phyloP scores from a whole-genome alignment of 2,329 filamentous ascomycete species.

The Ophiocordyceps unilateralis region DNA sequence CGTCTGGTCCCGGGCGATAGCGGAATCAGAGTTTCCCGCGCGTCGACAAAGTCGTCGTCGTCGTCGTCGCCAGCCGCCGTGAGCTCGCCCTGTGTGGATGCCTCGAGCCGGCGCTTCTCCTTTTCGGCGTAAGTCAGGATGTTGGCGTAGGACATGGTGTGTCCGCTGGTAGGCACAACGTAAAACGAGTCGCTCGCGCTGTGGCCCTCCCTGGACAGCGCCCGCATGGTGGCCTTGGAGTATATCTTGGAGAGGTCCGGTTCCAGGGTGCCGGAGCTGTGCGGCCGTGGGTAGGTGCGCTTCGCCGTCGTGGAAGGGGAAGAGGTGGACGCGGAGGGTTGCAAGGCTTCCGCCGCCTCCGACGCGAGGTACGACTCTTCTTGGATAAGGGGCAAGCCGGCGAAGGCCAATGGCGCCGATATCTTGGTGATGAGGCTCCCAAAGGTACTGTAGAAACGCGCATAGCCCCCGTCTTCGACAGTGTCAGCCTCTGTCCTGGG shows the following conservation, averaged over 20 bases:
- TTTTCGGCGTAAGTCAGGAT: conserved; percentile 60
- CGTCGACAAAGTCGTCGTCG: conserved; percentile 83
- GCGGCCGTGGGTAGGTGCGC: conserved; percentile 11
- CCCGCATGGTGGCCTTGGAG: conserved; percentile 67
- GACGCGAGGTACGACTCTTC: conserved; percentile 22
- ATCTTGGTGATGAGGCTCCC: conserved; percentile 76
- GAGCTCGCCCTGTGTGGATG: conserved; percentile 31
- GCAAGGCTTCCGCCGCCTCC: conserved; percentile 9
- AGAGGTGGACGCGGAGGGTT: conserved; percentile 20
- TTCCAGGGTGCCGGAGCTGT: conserved; percentile 21
- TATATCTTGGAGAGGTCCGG: conserved; percentile 73
- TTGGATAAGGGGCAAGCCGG: conserved; percentile 62
- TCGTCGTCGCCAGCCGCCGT: conserved; percentile 37
- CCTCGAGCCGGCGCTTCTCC: conserved; percentile 41
- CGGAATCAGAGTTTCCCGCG: conserved; percentile 44
- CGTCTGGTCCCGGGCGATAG: conserved; percentile 24
- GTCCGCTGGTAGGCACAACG: conserved; percentile 79
- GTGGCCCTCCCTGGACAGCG: conserved; percentile 53
- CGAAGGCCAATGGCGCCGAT: conserved; percentile 81
- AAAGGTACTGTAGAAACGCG: conserved; percentile 83
- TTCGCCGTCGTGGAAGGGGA: conserved; percentile 13
- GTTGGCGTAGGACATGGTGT: conserved; percentile 82
- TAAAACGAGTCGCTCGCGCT: conserved; percentile 69
- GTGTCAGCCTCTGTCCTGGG: conserved; percentile 9
- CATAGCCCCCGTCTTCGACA: conserved; percentile 58